Evolutionary conservation across 2,329 filamentous ascomycete species (phyloP).

Genomic region (Trichoderma breve): DNA sequence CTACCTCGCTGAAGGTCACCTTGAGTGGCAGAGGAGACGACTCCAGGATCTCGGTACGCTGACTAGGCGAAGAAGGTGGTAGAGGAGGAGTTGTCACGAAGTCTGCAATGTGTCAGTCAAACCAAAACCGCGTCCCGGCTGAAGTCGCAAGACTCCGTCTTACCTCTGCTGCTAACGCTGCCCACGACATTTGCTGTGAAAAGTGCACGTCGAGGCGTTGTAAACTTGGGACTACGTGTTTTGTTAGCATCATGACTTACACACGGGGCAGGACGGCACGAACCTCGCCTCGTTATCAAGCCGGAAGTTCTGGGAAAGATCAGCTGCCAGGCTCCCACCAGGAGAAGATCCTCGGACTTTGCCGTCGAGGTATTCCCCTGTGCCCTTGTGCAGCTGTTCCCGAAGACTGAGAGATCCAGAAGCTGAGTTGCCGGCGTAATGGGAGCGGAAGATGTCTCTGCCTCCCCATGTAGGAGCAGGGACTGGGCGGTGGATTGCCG

Average conservation of each 20-base stretch:
- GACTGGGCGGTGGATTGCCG: constrained; percentile 80
- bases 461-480: constrained; percentile 58
- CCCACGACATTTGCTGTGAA: constrained; percentile 41
- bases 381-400: constrained; percentile 63
- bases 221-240: constrained; percentile 39
- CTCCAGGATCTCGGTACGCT: constrained; percentile 78
- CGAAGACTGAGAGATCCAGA: constrained; percentile 73
- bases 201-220: constrained; percentile 41
- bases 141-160: constrained; percentile 18
- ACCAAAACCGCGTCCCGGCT: constrained; percentile 22
- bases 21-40: constrained; percentile 93
- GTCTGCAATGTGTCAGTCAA: constrained; percentile 45
- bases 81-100: constrained; percentile 81
- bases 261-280: constrained; percentile 30
- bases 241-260: not conserved
- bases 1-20: constrained; percentile 61
- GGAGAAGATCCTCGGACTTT: constrained; percentile 85
- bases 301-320: constrained; percentile 95
- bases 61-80: constrained; percentile 75
- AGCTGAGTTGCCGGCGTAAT: constrained; percentile 49
- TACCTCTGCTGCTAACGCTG: constrained; percentile 37
- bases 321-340: constrained; percentile 83
- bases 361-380: constrained; percentile 76
- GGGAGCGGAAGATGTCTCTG: constrained; percentile 53
- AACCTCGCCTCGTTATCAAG: constrained; percentile 84